phyloP scores from a whole-genome alignment of 2,329 filamentous ascomycete genomes.

The Trichoderma arundinaceum region DNA sequence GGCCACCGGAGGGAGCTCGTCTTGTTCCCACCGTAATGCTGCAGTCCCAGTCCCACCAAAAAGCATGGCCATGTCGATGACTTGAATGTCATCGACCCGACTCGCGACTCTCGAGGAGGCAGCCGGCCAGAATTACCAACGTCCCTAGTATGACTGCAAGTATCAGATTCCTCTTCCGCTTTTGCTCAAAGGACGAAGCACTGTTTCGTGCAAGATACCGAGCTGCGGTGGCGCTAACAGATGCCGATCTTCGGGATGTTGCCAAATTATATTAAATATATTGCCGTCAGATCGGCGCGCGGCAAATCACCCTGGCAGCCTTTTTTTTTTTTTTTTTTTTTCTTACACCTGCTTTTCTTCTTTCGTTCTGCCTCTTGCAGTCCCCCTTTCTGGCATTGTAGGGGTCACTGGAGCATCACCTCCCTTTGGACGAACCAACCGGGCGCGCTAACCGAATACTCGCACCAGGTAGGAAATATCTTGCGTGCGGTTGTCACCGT shows the following conservation, averaged over 20 bases:
- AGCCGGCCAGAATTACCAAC: too few species aligned
- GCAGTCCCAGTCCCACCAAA: too few species aligned
- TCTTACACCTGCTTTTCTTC: not conserved
- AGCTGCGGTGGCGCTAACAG: constrained; percentile 27
- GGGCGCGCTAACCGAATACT: not conserved
- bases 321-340: not conserved
- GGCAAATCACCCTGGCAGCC: constrained; percentile 10
- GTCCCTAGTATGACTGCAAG: not conserved
- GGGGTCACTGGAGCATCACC: not conserved
- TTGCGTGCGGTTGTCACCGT: not conserved
- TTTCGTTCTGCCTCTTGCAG: not conserved
- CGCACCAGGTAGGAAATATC: not conserved
- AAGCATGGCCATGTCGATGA: too few species aligned
- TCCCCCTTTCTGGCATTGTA: not conserved
- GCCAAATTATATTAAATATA: constrained; percentile 10
- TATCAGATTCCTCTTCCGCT: not conserved
- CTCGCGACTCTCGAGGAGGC: too few species aligned
- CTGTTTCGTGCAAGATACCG: not conserved
- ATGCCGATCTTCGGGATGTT: constrained; percentile 27
- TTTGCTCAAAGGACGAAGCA: not conserved
- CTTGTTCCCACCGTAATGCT: too few species aligned
- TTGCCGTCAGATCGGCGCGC: constrained; percentile 25
- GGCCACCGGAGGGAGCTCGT: too few species aligned
- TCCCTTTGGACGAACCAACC: not conserved
- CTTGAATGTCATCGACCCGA: too few species aligned